Evolutionary conservation across 2,329 filamentous ascomycete genomes (phyloP), one percentile per base, ranked within the genome.

Genomic region (Aspergillus hortae): DNA sequence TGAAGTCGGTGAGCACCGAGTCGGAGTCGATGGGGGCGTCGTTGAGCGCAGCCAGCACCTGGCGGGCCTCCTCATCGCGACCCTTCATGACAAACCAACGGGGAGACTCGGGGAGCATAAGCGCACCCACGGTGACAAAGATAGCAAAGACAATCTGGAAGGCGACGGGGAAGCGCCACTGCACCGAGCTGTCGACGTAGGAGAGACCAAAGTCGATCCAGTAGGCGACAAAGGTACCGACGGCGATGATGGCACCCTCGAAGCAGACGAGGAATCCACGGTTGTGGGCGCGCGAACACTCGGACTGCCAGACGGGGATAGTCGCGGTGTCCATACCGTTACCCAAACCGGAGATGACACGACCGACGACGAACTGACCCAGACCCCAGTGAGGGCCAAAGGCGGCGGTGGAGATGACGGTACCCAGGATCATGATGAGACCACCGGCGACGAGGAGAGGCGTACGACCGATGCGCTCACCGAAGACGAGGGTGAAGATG

Each of bases 11-110:
- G 4, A 63, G 69, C 6, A 66, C 59, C 12, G 57, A 50, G 52
- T 83, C 82, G 32, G 51, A 33, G 27, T 43, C 40, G 19, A 44
- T n/a, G 7, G 27, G 27, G 27, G 27, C 27, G 15, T 42, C 44
- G 25, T 44, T 51, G 9, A 51, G 30, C 10, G 74, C 73, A 2
- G 76, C 75, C 38, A 81, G 73, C 9, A 80, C 77, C 3, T 71
- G 64, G 10, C 68, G 67, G 38, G 68, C 79, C 59, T 74, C 77
- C 49, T 68, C 67, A 55, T 80, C 74, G 35, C 72, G 66, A 14
- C 78, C 79, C 46, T 77, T 75, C 48, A 77, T 66, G 10, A 83
- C 73, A 17, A 83, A 69, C 76, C 79, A 82, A 36, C 79, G 70
- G 6, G 80, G 80, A 0, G 77, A 80, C 52, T 83, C 80, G 7